Evolutionary conservation across 441 rosid genomes (phyloP).

Genomic region (Erysimum cheiri): DNA sequence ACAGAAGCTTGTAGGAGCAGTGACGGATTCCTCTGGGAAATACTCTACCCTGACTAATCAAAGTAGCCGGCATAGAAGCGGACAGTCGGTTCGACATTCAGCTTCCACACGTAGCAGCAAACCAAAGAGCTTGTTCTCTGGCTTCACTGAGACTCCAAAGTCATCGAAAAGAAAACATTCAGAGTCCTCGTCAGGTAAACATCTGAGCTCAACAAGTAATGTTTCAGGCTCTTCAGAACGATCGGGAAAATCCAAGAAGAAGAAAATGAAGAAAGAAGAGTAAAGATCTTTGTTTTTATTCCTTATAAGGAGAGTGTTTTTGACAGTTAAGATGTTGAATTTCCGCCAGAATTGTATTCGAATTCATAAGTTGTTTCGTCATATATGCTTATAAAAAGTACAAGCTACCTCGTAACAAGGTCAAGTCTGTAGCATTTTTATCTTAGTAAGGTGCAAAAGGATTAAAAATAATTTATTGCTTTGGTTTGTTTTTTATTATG

Average conservation of each 20-base stretch:
- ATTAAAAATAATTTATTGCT: neutral
- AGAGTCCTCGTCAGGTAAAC: constrained; percentile 46
- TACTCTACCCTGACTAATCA: constrained; percentile 35
- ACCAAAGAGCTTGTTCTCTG: constrained; percentile 50
- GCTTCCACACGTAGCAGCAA: constrained; percentile 58
- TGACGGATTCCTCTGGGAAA: constrained; percentile 46
- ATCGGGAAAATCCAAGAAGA: constrained; percentile 49
- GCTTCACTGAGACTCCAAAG: constrained; percentile 50
- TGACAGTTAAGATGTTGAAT: constrained; percentile 8
- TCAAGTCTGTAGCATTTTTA: neutral
- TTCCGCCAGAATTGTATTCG: constrained; percentile 7
- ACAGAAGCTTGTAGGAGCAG: constrained; percentile 48
- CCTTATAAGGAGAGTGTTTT: constrained; percentile 20
- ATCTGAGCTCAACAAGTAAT: constrained; percentile 38
- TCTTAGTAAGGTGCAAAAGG: neutral
- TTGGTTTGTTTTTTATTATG: neutral
- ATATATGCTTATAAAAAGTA: constrained; percentile 1
- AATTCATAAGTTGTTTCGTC: constrained; percentile 23
- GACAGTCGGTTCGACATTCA: constrained; percentile 42
- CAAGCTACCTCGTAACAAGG: constrained; percentile 16
- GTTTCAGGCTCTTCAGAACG: constrained; percentile 52
- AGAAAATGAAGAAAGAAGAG: constrained; percentile 46
- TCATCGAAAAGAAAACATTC: constrained; percentile 51
- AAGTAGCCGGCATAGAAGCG: constrained; percentile 47
- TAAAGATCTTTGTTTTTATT: constrained; percentile 21